Evolutionary conservation across 768 basidiomycete species (phyloP), one percentile per base, ranked within the genome.

Genomic region (Vararia minispora): DNA sequence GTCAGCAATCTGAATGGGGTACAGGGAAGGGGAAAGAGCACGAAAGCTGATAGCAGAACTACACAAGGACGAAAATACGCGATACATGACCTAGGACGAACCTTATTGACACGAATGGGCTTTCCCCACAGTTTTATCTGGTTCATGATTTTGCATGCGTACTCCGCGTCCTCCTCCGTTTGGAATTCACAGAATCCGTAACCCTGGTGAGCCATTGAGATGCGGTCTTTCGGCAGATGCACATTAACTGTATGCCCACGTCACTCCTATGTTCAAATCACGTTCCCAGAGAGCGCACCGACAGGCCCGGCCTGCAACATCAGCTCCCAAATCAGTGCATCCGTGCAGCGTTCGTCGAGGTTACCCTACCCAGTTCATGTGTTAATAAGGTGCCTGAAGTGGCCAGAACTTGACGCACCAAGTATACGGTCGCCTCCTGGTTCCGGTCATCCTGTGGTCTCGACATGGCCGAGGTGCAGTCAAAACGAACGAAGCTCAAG

Each of bases 141-240:
- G 58, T 99, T 99, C 94, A 98, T 97, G 52, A 98, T 97, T 71
- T 97, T 95, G 73, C 94, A 97, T 41, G 91, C 94, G 61, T 99
- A 99, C 62, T 99, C 95, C 45, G 95, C 91, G 64, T 98, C 95
- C 59, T 95, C 92, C 66, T 98, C 92, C 27, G 91, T 91, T 61
- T 94, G 66, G 61, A 99, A 98, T 69, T 99, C 95, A 73, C 94
- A 97, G 65, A 99, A 99, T 28, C 95, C 95, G 63, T 97, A 99
- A 33, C 95, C 95, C 63, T 99, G 95, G 58, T 98, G 95, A 1
- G 87, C 72, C 87, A 92, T 94, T 10, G 91, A 95, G 40, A 99
- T 88, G 50, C 95, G 80, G 62, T 99, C 95, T 64, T 98, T 99
- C 11, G 95, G 92, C 6, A 99, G 69, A 62, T 98, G 95, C 0